Base-by-base conservation (phyloP, 2,329 filamentous ascomycete species). In the Graphilbum fragrans region DNA sequence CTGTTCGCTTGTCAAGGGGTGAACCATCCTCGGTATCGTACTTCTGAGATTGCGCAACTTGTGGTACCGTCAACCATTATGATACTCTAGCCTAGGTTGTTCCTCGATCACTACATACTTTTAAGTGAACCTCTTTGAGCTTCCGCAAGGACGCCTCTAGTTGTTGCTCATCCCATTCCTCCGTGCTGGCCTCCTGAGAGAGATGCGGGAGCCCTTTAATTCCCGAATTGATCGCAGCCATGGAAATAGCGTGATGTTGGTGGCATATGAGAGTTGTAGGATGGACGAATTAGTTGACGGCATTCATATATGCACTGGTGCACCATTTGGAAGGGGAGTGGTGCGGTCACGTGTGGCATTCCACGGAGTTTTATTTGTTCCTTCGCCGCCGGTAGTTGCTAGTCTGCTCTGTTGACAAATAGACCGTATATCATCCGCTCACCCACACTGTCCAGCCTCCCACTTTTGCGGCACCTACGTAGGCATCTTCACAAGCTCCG, bases 51-150 rank as follows among this genome's bases (percentile, higher is more conserved):
- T 61, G 42, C 66, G 60, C 39, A 69, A 59, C 69, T 72, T 45
- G 43, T 53, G 33, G 6, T 36, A 29, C 29, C 16, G 25, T 39
- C 14, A 33, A n/a, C n/a, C n/a, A n/a, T n/a, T n/a, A n/a, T n/a
- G n/a, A n/a, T n/a, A n/a, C n/a, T n/a, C n/a, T n/a, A n/a, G n/a
- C n/a, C n/a, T n/a, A n/a, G n/a, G n/a, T n/a, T n/a, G n/a, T n/a
- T n/a, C n/a, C n/a, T n/a, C n/a, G n/a, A n/a, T n/a, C n/a, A n/a
- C 23, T 36, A 33, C 32, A 40, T 65, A 67, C 72, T 63, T 72
- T 68, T 50, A 71, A 59, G 50, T 76, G 70, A n/a, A 75, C 57
- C 37, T 70, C 58, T 49, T 72, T 70, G 40, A 77, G 60, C 27
- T 65, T 62, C 50, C 67, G 58, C 50, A 76, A 60, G 20, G 65